Evolutionary conservation across 1,284 basidiomycete genomes (phyloP).

Genomic region (Ceratobasidium theobromae): DNA sequence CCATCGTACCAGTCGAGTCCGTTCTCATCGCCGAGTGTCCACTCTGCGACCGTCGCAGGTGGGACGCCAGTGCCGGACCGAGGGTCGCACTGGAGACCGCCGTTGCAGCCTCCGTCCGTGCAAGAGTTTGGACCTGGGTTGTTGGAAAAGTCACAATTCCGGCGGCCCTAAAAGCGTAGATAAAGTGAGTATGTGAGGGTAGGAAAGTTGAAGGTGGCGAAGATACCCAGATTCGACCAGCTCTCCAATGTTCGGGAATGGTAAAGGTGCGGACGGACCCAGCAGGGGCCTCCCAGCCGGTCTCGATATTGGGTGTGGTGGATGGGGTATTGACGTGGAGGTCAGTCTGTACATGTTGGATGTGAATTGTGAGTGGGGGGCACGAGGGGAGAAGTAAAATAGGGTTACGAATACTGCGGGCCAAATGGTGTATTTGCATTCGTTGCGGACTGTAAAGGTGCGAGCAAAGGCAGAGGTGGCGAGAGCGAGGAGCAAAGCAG

Average conservation of each 20-base stretch:
- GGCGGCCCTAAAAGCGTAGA: constrained; percentile 45
- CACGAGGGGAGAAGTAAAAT: too few species aligned
- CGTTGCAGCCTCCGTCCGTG: constrained; percentile 50
- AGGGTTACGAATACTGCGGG: constrained; percentile 33
- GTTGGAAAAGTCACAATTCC: constrained; percentile 51
- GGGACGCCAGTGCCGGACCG: constrained; percentile 58
- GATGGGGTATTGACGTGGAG: constrained; percentile 5
- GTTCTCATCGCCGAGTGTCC: constrained; percentile 17
- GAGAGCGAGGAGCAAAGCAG: constrained; percentile 38
- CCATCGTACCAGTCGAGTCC: constrained; percentile 36
- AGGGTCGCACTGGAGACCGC: constrained; percentile 55
- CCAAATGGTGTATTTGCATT: constrained; percentile 41
- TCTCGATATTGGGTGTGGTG: constrained; percentile 1
- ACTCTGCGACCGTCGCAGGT: constrained; percentile 47
- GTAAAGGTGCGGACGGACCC: constrained; percentile 44
- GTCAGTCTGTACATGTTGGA: too few species aligned
- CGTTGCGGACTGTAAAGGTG: constrained; percentile 49
- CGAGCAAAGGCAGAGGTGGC: constrained; percentile 40
- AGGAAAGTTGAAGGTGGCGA: constrained; percentile 36
- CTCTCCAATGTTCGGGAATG: constrained; percentile 53
- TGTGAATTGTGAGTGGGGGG: too few species aligned
- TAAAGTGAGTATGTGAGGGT: not conserved
- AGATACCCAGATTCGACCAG: constrained; percentile 54
- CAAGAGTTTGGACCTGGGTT: constrained; percentile 56
- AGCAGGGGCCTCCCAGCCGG: not conserved